Conservation (phyloP, 1,139 yeast species). For the Blastobotrys illinoisensis region DNA sequence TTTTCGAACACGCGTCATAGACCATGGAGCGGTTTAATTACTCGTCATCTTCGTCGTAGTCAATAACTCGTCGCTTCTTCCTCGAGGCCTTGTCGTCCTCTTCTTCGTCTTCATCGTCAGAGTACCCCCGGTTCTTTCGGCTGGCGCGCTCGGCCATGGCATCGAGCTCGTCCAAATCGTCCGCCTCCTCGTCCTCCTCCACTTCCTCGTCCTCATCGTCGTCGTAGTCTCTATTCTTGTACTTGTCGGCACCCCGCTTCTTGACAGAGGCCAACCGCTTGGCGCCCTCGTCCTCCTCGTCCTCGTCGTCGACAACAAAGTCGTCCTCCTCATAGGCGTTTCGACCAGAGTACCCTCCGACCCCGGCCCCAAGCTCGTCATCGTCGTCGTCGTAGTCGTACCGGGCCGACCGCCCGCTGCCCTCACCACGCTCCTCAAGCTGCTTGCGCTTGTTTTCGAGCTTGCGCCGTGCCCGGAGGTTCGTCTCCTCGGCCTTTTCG, state of each 20-base stretch:
- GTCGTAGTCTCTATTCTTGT: conserved; percentile 29
- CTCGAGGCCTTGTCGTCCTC: conserved; percentile 36
- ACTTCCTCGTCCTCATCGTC: conserved; percentile 33
- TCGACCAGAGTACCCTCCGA: conserved; percentile 11
- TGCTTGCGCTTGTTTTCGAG: conserved; percentile 54
- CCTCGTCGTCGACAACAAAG: conserved; percentile 46
- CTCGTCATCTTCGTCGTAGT: conserved; percentile 55
- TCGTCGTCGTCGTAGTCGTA: conserved; percentile 31
- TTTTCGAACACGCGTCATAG: too few relatives aligned
- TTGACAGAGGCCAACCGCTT: conserved; percentile 59
- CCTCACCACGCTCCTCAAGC: conserved; percentile 57
- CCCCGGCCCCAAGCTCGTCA: conserved; percentile 32
- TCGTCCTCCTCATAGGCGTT: conserved; percentile 54
- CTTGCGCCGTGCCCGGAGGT: conserved; percentile 38
- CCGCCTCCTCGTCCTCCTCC: conserved; percentile 38
- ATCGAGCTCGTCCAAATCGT: conserved; percentile 1
- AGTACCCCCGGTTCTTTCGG: conserved; percentile 15
- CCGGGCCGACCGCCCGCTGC: conserved; percentile 16
- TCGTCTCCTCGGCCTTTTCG: conserved; percentile 61
- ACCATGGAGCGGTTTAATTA: background rate
- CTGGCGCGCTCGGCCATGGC: background rate
- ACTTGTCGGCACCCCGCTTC: conserved; percentile 49
- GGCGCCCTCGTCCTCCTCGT: conserved; percentile 52
- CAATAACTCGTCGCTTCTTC: conserved; percentile 35
- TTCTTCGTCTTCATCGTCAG: conserved; percentile 29